Percentiles rank a stretch among this genome's conserved stretches.
Evolutionary conservation across 225 moss, liverwort and hornwort species (phyloP).

Genomic region (Rhytidiadelphus loreus): DNA sequence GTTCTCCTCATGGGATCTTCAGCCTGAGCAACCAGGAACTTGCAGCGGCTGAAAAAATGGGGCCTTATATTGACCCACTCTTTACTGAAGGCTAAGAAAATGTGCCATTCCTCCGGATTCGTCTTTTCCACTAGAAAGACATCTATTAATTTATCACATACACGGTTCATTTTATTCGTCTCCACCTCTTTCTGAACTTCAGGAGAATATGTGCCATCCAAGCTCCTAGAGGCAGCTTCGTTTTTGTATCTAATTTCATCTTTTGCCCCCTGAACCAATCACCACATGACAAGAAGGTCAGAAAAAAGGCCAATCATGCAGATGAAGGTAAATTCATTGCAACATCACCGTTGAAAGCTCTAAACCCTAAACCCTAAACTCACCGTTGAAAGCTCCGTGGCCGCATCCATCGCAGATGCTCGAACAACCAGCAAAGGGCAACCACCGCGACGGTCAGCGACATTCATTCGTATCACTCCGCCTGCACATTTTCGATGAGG

Average conservation of each 20-base stretch:
- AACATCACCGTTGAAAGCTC: background rate
- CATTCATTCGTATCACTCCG: background rate
- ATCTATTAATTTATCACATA: constrained; percentile 56
- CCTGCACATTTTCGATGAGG: background rate
- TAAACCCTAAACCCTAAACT: background rate
- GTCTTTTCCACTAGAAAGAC: constrained; percentile 74
- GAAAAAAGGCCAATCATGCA: background rate
- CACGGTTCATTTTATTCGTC: constrained; percentile 12
- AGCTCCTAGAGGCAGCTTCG: background rate
- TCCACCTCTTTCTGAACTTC: constrained; percentile 1
- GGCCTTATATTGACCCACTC: constrained; percentile 71
- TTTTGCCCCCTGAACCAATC: constrained; percentile 8
- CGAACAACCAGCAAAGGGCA: background rate
- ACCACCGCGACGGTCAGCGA: background rate
- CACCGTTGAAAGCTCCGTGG: constrained; percentile 6
- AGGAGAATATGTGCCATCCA: background rate
- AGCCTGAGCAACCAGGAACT: constrained; percentile 25
- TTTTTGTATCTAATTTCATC: background rate
- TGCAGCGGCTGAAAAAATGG: constrained; percentile 67
- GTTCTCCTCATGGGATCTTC: constrained; percentile 36
- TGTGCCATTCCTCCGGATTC: constrained; percentile 66
- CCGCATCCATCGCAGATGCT: constrained; percentile 1
- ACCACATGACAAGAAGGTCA: background rate
- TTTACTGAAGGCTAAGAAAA: constrained; percentile 60
- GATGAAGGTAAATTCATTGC: background rate